A percentile compares a stretch with the other conserved stretches of the same genome.
phyloP scores from a whole-genome alignment of 2,329 filamentous ascomycete genomes.

The Paracoccidioides lutzii region DNA sequence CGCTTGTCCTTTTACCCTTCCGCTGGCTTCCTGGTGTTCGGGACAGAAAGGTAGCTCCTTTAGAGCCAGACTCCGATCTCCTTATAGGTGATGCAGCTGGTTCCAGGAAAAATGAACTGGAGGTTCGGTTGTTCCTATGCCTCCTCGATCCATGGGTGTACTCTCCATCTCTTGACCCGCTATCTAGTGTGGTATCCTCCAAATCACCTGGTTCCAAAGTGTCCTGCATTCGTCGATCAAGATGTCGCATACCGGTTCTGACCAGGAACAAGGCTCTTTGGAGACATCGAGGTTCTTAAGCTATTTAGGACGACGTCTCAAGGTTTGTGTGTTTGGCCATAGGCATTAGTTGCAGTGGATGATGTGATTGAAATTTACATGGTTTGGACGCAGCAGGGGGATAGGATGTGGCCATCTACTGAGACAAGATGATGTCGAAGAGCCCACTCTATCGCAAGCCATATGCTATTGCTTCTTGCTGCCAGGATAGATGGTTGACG shows the following conservation, averaged over 20 bases:
- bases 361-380: neutral
- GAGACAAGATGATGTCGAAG: neutral
- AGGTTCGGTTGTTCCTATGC: slow-evolving; percentile 4
- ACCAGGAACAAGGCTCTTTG: neutral
- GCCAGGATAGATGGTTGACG: neutral
- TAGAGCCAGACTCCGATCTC: neutral
- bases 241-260: neutral
- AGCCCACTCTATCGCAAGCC: neutral
- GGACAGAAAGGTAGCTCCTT: neutral
- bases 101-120: slow-evolving; percentile 11
- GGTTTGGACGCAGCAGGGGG: neutral
- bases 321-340: neutral
- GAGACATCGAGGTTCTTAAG: neutral
- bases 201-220: neutral
- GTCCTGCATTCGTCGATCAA: neutral
- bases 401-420: neutral
- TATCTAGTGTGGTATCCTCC: neutral
- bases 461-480: neutral
- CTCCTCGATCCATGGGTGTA: neutral
- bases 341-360: neutral
- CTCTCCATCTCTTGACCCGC: neutral
- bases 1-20: slow-evolving; percentile 28
- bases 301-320: neutral
- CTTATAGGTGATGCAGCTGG: neutral
- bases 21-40: neutral